These are phyloP conservation scores for Diophrys appendiculata DNA, from an alignment of 73 alveolate species.

Conservation along the genomic window DNA sequence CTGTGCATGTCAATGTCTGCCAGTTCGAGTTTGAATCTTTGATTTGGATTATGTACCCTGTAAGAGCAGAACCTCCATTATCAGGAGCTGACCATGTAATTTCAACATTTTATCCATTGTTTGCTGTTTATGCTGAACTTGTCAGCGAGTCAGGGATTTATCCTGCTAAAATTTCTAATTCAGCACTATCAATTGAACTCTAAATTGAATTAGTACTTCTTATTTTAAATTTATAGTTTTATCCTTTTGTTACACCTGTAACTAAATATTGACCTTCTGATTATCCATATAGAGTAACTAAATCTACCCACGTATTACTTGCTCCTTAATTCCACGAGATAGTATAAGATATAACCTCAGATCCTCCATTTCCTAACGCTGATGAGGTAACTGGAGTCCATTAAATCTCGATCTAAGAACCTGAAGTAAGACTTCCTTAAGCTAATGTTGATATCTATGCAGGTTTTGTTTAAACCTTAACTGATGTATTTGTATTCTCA, in stretches of 20 bases:
- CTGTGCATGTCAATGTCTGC: no score
- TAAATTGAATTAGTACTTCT: slow-evolving; percentile 41
- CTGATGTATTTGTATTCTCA: no score
- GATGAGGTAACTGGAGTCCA: slow-evolving; percentile 41
- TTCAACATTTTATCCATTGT: background rate
- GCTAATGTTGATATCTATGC: slow-evolving; percentile 26
- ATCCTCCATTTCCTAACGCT: slow-evolving; percentile 52
- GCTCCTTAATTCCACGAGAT: background rate
- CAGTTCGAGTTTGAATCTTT: no score
- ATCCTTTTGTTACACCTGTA: slow-evolving; percentile 17
- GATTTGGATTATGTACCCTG: slow-evolving; percentile 37
- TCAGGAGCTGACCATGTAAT: slow-evolving; percentile 36
- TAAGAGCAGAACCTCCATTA: slow-evolving; percentile 22
- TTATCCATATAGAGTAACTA: slow-evolving; percentile 24
- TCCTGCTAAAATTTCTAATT: background rate
- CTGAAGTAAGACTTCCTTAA: slow-evolving; percentile 16
- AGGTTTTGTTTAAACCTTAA: slow-evolving; percentile 34
- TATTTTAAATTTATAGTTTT: slow-evolving; percentile 32
- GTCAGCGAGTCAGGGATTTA: background rate
- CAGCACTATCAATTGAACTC: slow-evolving; percentile 39
- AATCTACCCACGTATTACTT: slow-evolving; percentile 1
- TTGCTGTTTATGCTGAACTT: background rate
- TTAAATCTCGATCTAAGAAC: slow-evolving; percentile 21
- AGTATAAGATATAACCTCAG: slow-evolving; percentile 41
- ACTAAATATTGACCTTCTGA: slow-evolving; percentile 3